Evolutionary conservation across 305 asterid species (phyloP).

Genomic region (Euphrasia arctica): DNA sequence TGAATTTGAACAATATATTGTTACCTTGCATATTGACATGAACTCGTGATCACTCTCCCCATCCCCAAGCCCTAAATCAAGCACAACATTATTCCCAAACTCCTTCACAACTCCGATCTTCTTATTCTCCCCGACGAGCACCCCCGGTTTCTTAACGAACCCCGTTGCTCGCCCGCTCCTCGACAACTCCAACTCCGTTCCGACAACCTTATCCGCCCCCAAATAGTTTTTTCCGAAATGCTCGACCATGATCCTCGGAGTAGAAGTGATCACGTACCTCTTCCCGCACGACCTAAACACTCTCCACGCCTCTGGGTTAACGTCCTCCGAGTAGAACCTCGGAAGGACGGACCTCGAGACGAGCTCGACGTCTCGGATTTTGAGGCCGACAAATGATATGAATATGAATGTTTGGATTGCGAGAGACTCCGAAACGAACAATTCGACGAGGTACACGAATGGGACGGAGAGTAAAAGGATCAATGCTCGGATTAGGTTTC

Average conservation of each 20-base stretch:
- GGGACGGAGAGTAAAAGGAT: constrained; percentile 65
- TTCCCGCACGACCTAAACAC: constrained; percentile 58
- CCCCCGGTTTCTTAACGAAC: constrained; percentile 63
- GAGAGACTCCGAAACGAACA: constrained; percentile 63
- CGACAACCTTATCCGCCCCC: constrained; percentile 75
- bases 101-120: constrained; percentile 52
- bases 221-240: constrained; percentile 66
- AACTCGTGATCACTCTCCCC: constrained; percentile 72
- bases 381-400: constrained; percentile 63
- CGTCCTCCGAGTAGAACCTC: constrained; percentile 59
- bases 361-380: constrained; percentile 67
- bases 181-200: constrained; percentile 75
- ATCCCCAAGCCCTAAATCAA: constrained; percentile 74
- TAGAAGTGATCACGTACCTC: constrained; percentile 69
- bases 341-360: constrained; percentile 68
- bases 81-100: constrained; percentile 52
- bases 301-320: constrained; percentile 59
- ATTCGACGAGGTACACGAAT: constrained; percentile 56
- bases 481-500: constrained; percentile 66
- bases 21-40: constrained; percentile 81
- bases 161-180: constrained; percentile 73
- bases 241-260: constrained; percentile 78
- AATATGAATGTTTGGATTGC: constrained; percentile 69
- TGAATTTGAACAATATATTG: background rate
- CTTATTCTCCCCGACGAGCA: constrained; percentile 72